Conservation (phyloP, 1,284 basidiomycete genomes). For the Moesziomyces antarcticus region DNA sequence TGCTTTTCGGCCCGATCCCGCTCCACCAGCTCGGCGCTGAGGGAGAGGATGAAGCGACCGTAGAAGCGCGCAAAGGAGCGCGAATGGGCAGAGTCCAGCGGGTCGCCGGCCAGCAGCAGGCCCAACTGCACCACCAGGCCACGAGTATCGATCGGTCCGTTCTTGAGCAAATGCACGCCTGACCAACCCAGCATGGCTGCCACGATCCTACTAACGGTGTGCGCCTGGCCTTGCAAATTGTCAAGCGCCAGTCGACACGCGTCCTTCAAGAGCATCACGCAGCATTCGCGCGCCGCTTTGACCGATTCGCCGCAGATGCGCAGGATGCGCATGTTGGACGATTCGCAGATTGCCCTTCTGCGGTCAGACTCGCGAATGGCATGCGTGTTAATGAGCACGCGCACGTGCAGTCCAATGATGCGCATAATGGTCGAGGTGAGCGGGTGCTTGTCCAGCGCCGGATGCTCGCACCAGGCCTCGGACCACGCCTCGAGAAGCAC, state of each 20-base stretch:
- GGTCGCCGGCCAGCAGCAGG: constrained; percentile 42
- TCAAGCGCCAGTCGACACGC: constrained; percentile 36
- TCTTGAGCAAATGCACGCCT: constrained; percentile 46
- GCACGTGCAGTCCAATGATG: constrained; percentile 47
- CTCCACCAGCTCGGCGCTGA: constrained; percentile 47
- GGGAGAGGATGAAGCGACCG: constrained; percentile 46
- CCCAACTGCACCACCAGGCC: constrained; percentile 47
- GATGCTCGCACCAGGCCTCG: constrained; percentile 50
- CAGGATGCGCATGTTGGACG: constrained; percentile 42
- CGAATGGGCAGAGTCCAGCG: constrained; percentile 31
- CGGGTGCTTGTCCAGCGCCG: constrained; percentile 27
- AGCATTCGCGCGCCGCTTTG: constrained; percentile 42
- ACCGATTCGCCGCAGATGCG: constrained; percentile 36
- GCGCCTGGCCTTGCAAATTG: constrained; percentile 30
- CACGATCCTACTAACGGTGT: constrained; percentile 36
- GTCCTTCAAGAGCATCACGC: constrained; percentile 29
- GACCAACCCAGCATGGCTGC: constrained; percentile 49
- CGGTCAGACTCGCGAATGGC: constrained; percentile 46
- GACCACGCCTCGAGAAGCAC: constrained; percentile 42
- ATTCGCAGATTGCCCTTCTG: constrained; percentile 38
- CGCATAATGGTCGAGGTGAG: constrained; percentile 48
- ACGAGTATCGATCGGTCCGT: constrained; percentile 45
- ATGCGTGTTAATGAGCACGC: constrained; percentile 48
- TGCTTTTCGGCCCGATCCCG: constrained; percentile 43
- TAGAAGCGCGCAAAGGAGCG: constrained; percentile 47